A percentile compares a stretch with the other conserved stretches of the same genome.
These are phyloP conservation scores for Colletotrichum tropicicola DNA, from an alignment of 2,329 filamentous ascomycete genomes.

Conservation along the genomic window DNA sequence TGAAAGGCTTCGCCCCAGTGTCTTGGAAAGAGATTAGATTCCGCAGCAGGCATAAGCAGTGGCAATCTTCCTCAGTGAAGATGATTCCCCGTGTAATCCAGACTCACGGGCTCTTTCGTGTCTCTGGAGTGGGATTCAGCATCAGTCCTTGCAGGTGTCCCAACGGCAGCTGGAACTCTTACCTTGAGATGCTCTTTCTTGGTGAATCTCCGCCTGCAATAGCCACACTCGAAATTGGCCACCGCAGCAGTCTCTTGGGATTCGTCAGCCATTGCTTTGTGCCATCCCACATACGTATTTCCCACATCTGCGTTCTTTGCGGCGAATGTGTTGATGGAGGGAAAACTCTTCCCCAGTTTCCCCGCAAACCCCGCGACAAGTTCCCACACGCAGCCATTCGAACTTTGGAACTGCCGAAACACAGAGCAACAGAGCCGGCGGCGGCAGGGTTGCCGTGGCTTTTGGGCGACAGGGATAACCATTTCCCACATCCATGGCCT, in stretches of 20 bases:
- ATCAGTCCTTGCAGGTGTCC: not conserved
- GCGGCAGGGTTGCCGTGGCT: not conserved
- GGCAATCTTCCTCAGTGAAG: not conserved
- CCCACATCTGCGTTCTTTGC: not conserved
- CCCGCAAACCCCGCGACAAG: not conserved
- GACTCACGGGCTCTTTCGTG: constrained; percentile 12
- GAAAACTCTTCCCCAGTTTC: constrained; percentile 8
- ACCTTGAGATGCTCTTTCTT: constrained; percentile 16
- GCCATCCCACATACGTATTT: not conserved
- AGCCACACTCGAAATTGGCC: not conserved
- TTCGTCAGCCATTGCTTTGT: constrained; percentile 3
- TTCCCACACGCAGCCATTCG: not conserved
- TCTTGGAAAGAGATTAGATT: not conserved
- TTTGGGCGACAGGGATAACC: too few relatives aligned
- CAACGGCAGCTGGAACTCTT: not conserved
- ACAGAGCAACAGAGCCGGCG: not conserved
- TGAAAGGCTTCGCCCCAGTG: constrained; percentile 1
- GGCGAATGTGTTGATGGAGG: not conserved
- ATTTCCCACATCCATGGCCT: not conserved
- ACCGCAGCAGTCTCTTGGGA: not conserved
- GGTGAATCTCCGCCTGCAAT: constrained; percentile 1
- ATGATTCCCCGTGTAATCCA: not conserved
- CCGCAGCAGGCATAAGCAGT: not conserved
- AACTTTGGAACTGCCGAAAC: not conserved
- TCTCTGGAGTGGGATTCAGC: not conserved